Evolutionary conservation across 306 rosid genomes (phyloP).

Genomic region (Fragaria iinumae): DNA sequence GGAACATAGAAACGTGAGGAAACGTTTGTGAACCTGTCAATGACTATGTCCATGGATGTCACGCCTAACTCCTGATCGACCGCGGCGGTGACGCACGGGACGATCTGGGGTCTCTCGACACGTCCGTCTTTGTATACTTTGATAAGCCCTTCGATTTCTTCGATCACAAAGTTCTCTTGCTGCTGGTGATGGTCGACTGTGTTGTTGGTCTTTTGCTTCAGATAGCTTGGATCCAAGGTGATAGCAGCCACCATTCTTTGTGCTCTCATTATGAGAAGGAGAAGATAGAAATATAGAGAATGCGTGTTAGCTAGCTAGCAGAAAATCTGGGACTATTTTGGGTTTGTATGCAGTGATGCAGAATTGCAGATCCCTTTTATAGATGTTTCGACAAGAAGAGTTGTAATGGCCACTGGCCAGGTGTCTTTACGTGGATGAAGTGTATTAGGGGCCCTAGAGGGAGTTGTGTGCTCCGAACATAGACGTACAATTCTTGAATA

Average conservation of each 20-base stretch:
- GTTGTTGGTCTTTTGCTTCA: constrained; percentile 25
- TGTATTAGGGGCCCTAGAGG: constrained; percentile 10
- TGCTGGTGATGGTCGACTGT: background rate
- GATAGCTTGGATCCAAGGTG: constrained; percentile 34
- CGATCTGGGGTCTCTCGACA: constrained; percentile 63
- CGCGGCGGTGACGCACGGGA: constrained; percentile 47
- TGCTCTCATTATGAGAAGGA: constrained; percentile 12
- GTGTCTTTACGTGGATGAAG: constrained; percentile 37
- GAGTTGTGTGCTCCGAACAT: constrained; percentile 13
- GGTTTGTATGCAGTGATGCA: background rate
- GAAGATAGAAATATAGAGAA: background rate
- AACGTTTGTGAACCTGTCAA: constrained; percentile 47
- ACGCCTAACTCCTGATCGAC: constrained; percentile 41
- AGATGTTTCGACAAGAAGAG: background rate
- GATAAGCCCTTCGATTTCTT: constrained; percentile 73
- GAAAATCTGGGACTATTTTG: background rate
- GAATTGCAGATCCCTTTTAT: background rate
- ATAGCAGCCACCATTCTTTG: constrained; percentile 49
- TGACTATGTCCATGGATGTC: constrained; percentile 51
- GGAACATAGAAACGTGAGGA: constrained; percentile 87
- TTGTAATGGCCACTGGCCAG: constrained; percentile 10
- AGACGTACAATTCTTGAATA: background rate
- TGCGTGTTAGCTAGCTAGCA: background rate
- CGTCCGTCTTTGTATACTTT: constrained; percentile 64
- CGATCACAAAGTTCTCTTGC: constrained; percentile 34